A percentile compares a stretch with the other conserved stretches of the same genome.
These are phyloP conservation scores for Fusarium anthophilum DNA, from an alignment of 2,329 filamentous ascomycete genomes.

Conservation along the genomic window DNA sequence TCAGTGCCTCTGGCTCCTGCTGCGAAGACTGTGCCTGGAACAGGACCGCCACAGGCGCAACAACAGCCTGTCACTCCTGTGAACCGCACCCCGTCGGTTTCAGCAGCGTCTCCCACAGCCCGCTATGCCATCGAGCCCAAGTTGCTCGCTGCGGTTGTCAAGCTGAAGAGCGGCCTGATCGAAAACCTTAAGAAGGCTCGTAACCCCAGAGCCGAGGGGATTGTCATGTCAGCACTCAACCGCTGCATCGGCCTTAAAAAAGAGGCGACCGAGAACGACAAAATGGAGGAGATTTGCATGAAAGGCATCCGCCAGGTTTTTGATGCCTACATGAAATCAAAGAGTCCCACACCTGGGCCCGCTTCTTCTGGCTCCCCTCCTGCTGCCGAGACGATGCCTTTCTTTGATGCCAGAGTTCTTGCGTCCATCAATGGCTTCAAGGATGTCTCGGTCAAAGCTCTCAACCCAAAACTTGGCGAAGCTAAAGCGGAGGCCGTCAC, in stretches of 20 bases:
- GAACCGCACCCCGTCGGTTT: constrained; percentile 39
- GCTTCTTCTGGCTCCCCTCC: constrained; percentile 37
- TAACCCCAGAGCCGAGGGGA: constrained; percentile 55
- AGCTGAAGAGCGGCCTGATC: constrained; percentile 58
- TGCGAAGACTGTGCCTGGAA: constrained; percentile 34
- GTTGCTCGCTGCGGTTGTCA: constrained; percentile 54
- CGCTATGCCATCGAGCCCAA: constrained; percentile 56
- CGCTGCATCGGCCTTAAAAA: constrained; percentile 60
- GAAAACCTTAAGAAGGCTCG: constrained; percentile 56
- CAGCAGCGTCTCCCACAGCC: constrained; percentile 39
- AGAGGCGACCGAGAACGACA: constrained; percentile 55
- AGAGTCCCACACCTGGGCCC: constrained; percentile 47
- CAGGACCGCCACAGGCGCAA: constrained; percentile 20
- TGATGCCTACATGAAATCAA: constrained; percentile 54
- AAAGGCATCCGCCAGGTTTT: constrained; percentile 55
- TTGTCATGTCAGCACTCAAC: constrained; percentile 64
- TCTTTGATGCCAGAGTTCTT: constrained; percentile 54
- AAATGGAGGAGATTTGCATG: constrained; percentile 59
- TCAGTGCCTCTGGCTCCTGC: constrained; percentile 20
- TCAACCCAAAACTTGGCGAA: constrained; percentile 53
- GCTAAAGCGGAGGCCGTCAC: constrained; percentile 57
- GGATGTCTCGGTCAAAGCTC: constrained; percentile 54
- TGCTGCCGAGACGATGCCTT: constrained; percentile 38
- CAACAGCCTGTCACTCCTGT: constrained; percentile 32
- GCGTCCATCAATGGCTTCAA: constrained; percentile 57